Conservation (phyloP, 352 stramenopile species). For the Hyaloperonospora arabidopsidis region DNA sequence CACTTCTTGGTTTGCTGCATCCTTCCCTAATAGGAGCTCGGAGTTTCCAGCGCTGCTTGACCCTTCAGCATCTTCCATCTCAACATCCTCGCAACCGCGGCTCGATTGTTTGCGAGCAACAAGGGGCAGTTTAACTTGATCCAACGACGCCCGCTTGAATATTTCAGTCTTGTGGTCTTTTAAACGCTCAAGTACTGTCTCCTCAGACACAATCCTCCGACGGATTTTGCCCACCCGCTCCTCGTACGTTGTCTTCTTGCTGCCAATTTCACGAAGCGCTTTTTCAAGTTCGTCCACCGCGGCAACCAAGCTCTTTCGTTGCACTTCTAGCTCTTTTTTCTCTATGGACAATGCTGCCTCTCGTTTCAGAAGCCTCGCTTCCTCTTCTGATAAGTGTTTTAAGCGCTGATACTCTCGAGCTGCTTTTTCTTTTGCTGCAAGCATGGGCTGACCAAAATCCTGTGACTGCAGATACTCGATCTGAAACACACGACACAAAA, state of each 20-base stretch:
- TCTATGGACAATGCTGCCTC: constrained; percentile 58
- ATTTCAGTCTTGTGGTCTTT: constrained; percentile 93
- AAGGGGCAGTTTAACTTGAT: constrained; percentile 89
- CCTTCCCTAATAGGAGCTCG: constrained; percentile 42
- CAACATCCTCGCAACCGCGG: constrained; percentile 37
- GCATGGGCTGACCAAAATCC: constrained; percentile 49
- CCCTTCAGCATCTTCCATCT: constrained; percentile 45
- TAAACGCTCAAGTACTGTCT: constrained; percentile 87
- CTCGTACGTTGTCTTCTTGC: constrained; percentile 61
- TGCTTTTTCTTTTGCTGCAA: constrained; percentile 37
- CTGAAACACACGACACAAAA: constrained; percentile 16
- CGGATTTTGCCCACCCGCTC: constrained; percentile 57
- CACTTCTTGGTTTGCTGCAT: constrained; percentile 54
- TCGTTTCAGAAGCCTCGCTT: constrained; percentile 36
- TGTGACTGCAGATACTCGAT: constrained; percentile 61
- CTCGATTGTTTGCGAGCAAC: constrained; percentile 22
- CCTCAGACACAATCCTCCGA: constrained; percentile 83
- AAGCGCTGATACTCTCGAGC: constrained; percentile 42
- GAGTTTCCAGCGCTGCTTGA: constrained; percentile 24
- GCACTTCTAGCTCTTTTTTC: constrained; percentile 55
- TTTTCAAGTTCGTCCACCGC: constrained; percentile 52
- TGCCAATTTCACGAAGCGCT: constrained; percentile 52
- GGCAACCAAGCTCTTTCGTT: constrained; percentile 23
- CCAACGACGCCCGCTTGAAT: constrained; percentile 90
- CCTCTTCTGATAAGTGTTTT: constrained; percentile 48